phyloP scores from a whole-genome alignment of 495 filamentous ascomycete species.

The Astrothelium subdiscretum region DNA sequence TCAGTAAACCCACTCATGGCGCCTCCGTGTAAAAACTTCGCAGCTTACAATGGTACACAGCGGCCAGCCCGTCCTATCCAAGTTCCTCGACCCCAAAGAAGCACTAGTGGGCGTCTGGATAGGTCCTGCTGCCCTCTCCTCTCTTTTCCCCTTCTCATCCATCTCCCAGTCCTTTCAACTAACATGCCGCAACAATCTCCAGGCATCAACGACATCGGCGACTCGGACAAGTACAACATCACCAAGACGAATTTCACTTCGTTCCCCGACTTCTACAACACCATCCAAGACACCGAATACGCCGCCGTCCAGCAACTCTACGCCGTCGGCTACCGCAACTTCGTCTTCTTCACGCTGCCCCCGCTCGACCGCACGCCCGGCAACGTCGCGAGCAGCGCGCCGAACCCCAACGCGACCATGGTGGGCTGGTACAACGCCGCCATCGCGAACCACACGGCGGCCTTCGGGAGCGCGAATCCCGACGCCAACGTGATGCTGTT shows the following conservation, averaged over 20 bases:
- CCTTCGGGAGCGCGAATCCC: constrained; percentile 15
- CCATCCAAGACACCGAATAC: constrained; percentile 27
- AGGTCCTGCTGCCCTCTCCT: not conserved
- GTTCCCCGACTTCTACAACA: constrained; percentile 27
- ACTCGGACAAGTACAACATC: constrained; percentile 9
- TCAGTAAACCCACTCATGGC: not conserved
- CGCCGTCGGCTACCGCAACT: constrained; percentile 34
- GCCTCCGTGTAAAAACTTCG: not conserved
- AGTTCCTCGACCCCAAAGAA: constrained; percentile 5
- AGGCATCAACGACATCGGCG: constrained; percentile 21
- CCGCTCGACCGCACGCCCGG: constrained; percentile 36
- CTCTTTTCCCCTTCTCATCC: not conserved
- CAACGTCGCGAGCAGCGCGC: constrained; percentile 22
- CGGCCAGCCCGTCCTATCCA: constrained; percentile 8
- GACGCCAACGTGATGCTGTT: constrained; percentile 34
- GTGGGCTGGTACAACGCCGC: constrained; percentile 32
- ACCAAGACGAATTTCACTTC: not conserved
- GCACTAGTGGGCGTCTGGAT: constrained; percentile 12
- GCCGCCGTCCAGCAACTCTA: constrained; percentile 30
- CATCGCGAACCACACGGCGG: constrained; percentile 21
- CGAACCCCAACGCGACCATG: constrained; percentile 38
- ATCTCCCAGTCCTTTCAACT: not conserved
- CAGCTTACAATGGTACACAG: not conserved
- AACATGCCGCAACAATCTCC: not conserved
- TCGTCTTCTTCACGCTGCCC: constrained; percentile 41